Evolutionary conservation across 441 rosid species (phyloP), one percentile per base, ranked within the genome.

Genomic region (Adansonia madagascariensis): DNA sequence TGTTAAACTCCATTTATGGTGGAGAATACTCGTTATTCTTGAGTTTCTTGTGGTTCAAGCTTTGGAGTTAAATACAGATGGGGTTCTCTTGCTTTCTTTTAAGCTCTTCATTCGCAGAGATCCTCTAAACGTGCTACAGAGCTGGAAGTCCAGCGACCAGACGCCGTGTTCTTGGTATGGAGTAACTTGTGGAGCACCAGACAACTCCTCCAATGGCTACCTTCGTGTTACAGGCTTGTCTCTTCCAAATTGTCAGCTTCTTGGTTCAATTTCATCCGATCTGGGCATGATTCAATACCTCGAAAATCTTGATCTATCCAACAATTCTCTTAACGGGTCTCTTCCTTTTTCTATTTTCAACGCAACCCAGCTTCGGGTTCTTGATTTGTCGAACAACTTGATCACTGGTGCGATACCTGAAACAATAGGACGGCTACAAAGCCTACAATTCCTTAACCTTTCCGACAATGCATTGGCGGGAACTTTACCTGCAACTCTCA

Each of bases 131-230:
- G 89, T 72, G 6, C 85, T 92, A 43, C 74, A 80, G 20, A 78
- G 62, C 83, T 94, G 98, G 98, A 91, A 65, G 60, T 77, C 66
- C 86, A 14, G 27, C 43, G 91, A 88, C 75, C 84, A 83, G 67
- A 88, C 85, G 75, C 97, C 98, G 1, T 94, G 98, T 86, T 90
- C 86, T 0, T 94, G 98, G 98, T 66, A 83, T 52, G 98, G 98
- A 56, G 92, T 94, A 69, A 73, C 84, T 46, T 94, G 94, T 66
- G 83, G 80, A n/a, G 80, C 81, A 55, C 73, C 80, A 8, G 84
- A 87, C 8, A 46, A 73, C 53, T 41, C 70, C 6, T 6, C 18
- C 18, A 78, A 69, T 49, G 35, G 80, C 55, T 20, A 57, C 66
- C 80, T 76, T 78, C 86, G 89, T 9, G 97, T 92, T 11, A 82